phyloP scores from a whole-genome alignment of 73 alveolate genomes.

The Tetrahymena thermophila region DNA sequence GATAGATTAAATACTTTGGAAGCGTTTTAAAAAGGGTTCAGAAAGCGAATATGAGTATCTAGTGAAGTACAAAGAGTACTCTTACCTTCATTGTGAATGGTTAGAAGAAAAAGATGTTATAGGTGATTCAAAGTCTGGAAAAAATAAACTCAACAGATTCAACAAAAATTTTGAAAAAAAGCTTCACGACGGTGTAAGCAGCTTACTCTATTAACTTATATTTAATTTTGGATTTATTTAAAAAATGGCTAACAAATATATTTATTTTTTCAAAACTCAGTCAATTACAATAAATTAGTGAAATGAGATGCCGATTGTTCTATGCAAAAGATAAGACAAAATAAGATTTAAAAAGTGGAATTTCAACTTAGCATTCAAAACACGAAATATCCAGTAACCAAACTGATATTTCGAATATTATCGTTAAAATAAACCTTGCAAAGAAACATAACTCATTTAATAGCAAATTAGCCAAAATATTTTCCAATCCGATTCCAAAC shows the following conservation, averaged over 20 bases:
- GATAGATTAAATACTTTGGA: conserved; percentile 36
- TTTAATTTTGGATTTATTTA: background rate
- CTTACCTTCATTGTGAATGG: conserved; percentile 42
- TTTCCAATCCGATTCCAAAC: background rate
- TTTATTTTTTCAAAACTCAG: background rate
- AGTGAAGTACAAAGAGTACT: conserved; percentile 20
- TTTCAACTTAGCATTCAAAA: background rate
- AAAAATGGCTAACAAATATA: background rate
- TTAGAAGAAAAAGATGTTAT: conserved; percentile 14
- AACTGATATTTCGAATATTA: background rate
- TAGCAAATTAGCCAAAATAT: background rate
- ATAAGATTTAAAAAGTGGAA: background rate
- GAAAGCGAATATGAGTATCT: background rate
- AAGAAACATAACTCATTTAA: background rate
- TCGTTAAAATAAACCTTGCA: background rate
- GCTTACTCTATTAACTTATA: background rate
- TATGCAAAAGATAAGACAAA: background rate
- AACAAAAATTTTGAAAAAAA: conserved; percentile 34
- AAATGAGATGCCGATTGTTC: background rate
- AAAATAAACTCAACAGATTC: conserved; percentile 36
- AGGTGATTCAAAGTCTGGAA: conserved; percentile 29
- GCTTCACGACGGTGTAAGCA: conserved; percentile 23
- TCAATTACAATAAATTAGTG: background rate
- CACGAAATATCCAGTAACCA: background rate
- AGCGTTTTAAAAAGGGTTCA: background rate